phyloP scores from a whole-genome alignment of 164 flowering plant species.

The Taxillus chinensis region DNA sequence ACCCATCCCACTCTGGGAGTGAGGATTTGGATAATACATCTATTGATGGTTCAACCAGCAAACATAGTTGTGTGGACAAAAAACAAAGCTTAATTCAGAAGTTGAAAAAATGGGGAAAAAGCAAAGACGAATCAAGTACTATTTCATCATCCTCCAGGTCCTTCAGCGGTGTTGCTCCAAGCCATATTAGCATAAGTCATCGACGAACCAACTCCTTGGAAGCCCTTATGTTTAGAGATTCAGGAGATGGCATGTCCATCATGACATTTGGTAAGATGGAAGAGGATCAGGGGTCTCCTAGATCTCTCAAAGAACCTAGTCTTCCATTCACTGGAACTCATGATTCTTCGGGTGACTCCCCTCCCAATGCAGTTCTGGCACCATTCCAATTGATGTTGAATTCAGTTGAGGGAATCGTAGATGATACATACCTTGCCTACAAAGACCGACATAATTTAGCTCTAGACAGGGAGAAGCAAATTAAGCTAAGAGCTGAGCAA shows the following conservation, averaged over 20 bases:
- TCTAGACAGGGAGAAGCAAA: constrained; percentile 74
- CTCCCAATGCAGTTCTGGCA: constrained; percentile 50
- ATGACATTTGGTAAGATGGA: too few species aligned
- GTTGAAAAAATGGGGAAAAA: constrained; percentile 11
- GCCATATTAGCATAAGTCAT: background rate
- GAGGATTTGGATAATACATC: constrained; percentile 6
- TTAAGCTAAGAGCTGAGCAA: constrained; percentile 75
- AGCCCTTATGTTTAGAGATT: too few species aligned
- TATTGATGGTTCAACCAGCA: constrained; percentile 11
- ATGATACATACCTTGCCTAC: constrained; percentile 86
- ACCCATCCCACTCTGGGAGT: constrained; percentile 10
- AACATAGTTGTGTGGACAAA: constrained; percentile 7
- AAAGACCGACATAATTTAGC: constrained; percentile 91
- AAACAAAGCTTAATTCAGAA: background rate
- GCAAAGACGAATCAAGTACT: constrained; percentile 2
- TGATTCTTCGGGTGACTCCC: too few species aligned
- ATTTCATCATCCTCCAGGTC: background rate
- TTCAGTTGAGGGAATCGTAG: constrained; percentile 75
- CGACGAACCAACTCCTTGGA: constrained; percentile 8
- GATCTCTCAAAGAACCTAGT: too few species aligned
- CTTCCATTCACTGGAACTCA: too few species aligned
- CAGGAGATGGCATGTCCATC: too few species aligned
- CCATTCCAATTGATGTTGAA: constrained; percentile 90
- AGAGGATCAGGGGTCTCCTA: too few species aligned
- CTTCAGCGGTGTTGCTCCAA: background rate